phyloP scores from a whole-genome alignment of 306 rosid genomes.

The Senna siamea region DNA sequence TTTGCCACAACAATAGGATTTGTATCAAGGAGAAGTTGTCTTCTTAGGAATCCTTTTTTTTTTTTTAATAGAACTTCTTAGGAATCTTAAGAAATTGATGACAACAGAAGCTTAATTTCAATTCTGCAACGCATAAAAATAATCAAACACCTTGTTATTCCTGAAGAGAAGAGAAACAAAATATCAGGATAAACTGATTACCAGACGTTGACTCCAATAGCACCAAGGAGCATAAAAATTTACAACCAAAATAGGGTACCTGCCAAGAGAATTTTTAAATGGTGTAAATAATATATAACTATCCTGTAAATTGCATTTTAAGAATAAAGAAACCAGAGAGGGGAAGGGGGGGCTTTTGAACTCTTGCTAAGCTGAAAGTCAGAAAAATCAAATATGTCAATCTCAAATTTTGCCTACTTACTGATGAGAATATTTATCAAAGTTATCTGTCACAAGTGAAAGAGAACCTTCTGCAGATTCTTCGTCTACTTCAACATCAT shows the following conservation, averaged over 20 bases:
- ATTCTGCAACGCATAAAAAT: too few species aligned
- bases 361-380: slow-evolving; percentile 25
- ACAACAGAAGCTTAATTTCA: slow-evolving; percentile 13
- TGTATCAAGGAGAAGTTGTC: slow-evolving; percentile 11
- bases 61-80: slow-evolving; percentile 21
- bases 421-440: slow-evolving; percentile 74
- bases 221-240: slow-evolving; percentile 98
- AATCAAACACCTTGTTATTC: too few species aligned
- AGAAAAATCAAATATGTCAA: slow-evolving; percentile 35
- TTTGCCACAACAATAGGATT: slow-evolving; percentile 19
- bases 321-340: neutral
- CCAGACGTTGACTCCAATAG: slow-evolving; percentile 95
- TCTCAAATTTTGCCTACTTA: slow-evolving; percentile 55
- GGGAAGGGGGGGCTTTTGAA: slow-evolving; percentile 9
- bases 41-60: slow-evolving; percentile 8
- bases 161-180: neutral
- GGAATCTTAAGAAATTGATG: neutral
- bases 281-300: slow-evolving; percentile 6
- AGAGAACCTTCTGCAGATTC: slow-evolving; percentile 72
- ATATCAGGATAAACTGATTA: slow-evolving; percentile 46
- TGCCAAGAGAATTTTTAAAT: slow-evolving; percentile 46
- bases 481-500: slow-evolving; percentile 80
- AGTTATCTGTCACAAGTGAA: slow-evolving; percentile 51
- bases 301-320: neutral
- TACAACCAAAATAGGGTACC: slow-evolving; percentile 81